Percentiles rank a stretch among this genome's conserved stretches.
These are phyloP conservation scores for Cystoderma amianthinum DNA, from an alignment of 768 basidiomycete genomes.

Conservation along the genomic window DNA sequence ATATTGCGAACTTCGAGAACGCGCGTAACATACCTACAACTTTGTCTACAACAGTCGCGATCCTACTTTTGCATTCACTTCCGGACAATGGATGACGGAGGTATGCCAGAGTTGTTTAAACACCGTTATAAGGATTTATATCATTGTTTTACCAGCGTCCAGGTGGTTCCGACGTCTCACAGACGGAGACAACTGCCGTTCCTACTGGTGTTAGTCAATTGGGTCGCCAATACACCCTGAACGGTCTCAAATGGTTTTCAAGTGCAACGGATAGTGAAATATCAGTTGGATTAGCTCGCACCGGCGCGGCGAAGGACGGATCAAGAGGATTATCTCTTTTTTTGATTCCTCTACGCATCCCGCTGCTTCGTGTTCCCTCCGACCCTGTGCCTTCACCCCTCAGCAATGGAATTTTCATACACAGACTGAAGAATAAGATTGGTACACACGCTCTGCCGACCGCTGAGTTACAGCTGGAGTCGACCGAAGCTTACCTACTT, in stretches of 20 bases:
- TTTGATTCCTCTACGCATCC: conserved; percentile 58
- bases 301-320: conserved; percentile 46
- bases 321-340: conserved; percentile 70
- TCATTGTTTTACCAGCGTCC: conserved; percentile 41
- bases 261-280: conserved; percentile 75
- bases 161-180: conserved; percentile 71
- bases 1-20: too few species aligned
- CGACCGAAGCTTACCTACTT: conserved; percentile 55
- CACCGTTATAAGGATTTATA: conserved; percentile 22
- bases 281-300: conserved; percentile 68
- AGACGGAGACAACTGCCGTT: conserved; percentile 59
- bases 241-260: conserved; percentile 83
- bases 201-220: conserved; percentile 24
- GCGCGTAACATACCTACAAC: neutral
- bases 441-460: conserved; percentile 73
- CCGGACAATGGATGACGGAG: conserved; percentile 87
- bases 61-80: conserved; percentile 53
- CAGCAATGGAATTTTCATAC: conserved; percentile 62
- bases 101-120: conserved; percentile 21
- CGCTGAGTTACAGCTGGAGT: conserved; percentile 61
- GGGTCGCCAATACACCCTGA: conserved; percentile 48
- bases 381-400: conserved; percentile 34
- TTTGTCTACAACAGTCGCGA: conserved; percentile 42
- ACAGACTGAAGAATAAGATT: conserved; percentile 74
- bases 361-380: conserved; percentile 36